Conservation (phyloP, 2,329 filamentous ascomycete genomes). For the Shiraia sp. region DNA sequence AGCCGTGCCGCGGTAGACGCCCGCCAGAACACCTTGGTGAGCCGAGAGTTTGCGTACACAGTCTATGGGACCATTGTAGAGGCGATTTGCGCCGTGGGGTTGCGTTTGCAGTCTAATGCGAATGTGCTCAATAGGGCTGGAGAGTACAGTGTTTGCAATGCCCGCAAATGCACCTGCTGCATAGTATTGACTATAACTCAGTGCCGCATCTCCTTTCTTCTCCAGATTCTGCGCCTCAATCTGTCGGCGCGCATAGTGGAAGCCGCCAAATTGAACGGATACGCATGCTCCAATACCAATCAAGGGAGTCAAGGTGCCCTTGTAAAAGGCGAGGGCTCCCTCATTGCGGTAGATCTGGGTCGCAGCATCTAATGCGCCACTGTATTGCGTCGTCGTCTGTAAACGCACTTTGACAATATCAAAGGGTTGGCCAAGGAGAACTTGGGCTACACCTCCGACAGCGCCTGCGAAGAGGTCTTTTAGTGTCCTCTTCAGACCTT, state of each 20-base stretch:
- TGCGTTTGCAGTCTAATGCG: slow-evolving; percentile 96
- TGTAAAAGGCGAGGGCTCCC: slow-evolving; percentile 93
- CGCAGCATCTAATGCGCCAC: slow-evolving; percentile 78
- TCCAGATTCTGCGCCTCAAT: slow-evolving; percentile 73
- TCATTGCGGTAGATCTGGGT: slow-evolving; percentile 84
- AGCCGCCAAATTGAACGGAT: slow-evolving; percentile 97
- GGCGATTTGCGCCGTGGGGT: slow-evolving; percentile 76
- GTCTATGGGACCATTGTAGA: slow-evolving; percentile 86
- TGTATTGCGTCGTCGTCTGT: slow-evolving; percentile 84
- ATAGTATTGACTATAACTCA: slow-evolving; percentile 88
- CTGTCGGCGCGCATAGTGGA: slow-evolving; percentile 86
- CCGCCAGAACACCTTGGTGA: slow-evolving; percentile 68
- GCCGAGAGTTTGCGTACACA: slow-evolving; percentile 82
- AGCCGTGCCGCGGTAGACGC: slow-evolving; percentile 82
- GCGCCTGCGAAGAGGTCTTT: slow-evolving; percentile 94
- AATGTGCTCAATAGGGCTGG: slow-evolving; percentile 93
- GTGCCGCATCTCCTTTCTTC: slow-evolving; percentile 50
- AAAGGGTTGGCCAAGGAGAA: slow-evolving; percentile 79
- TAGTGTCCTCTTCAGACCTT: slow-evolving; percentile 53
- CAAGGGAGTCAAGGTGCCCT: slow-evolving; percentile 91
- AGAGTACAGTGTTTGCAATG: slow-evolving; percentile 84
- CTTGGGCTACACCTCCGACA: slow-evolving; percentile 89
- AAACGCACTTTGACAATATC: slow-evolving; percentile 85
- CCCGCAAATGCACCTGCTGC: slow-evolving; percentile 89
- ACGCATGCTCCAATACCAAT: slow-evolving; percentile 94